Evolutionary conservation across 257 asterid species (phyloP).

Genomic region (Haberlea rhodopensis): DNA sequence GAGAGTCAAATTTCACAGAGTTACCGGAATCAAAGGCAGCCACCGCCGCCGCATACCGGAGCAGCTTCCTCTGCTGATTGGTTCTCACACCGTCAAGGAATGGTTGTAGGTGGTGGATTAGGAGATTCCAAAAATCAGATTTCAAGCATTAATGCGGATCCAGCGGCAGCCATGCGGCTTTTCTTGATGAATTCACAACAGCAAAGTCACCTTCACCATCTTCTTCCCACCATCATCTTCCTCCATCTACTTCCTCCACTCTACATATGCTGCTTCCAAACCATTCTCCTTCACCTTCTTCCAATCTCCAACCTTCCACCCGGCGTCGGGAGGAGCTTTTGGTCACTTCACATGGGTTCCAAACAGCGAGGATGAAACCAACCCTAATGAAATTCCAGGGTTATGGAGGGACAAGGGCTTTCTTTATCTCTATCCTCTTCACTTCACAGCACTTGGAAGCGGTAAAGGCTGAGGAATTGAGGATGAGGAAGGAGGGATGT

Average conservation of each 20-base stretch:
- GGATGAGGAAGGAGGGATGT: slow-evolving; percentile 70
- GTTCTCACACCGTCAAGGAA: slow-evolving; percentile 53
- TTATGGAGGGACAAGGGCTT: slow-evolving; percentile 73
- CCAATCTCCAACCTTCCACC: slow-evolving; percentile 46
- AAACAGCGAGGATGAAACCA: slow-evolving; percentile 33
- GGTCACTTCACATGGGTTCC: slow-evolving; percentile 69
- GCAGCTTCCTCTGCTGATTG: slow-evolving; percentile 28
- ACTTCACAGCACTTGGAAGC: slow-evolving; percentile 66
- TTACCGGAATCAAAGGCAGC: slow-evolving; percentile 41
- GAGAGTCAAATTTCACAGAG: slow-evolving; percentile 54
- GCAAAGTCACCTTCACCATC: slow-evolving; percentile 66
- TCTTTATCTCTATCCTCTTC: slow-evolving; percentile 82
- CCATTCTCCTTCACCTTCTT: slow-evolving; percentile 34
- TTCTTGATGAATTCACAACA: slow-evolving; percentile 78
- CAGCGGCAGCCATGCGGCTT: slow-evolving; percentile 95
- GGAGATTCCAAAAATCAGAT: slow-evolving; percentile 48
- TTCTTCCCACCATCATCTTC: slow-evolving; percentile 34
- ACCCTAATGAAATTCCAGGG: slow-evolving; percentile 58
- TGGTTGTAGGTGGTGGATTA: slow-evolving; percentile 44
- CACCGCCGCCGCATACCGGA: slow-evolving; percentile 25
- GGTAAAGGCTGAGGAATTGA: slow-evolving; percentile 67
- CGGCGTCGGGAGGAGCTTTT: slow-evolving; percentile 37
- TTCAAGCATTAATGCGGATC: slow-evolving; percentile 50
- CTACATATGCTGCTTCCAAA: slow-evolving; percentile 79
- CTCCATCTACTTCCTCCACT: slow-evolving; percentile 48